Base-by-base conservation (phyloP, 2,329 filamentous ascomycete species). In the Ceratocystis albifundus region DNA sequence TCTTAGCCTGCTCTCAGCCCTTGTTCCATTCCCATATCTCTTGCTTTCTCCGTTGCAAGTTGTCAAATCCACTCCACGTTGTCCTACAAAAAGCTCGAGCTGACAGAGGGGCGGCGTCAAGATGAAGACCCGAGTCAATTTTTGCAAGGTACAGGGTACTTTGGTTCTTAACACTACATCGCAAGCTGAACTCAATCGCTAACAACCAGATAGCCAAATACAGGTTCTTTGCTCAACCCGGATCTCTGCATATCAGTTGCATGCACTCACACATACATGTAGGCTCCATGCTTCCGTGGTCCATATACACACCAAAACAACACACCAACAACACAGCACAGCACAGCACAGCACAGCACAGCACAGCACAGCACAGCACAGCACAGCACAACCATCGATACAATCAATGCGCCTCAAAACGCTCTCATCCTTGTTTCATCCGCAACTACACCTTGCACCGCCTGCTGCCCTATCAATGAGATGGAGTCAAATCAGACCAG, bases 91-190 rank as follows among this genome's bases (percentile, higher is more conserved):
- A 22, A 30, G 30, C 12, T 28, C 20, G 17, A 32, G 53, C 53
- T 57, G 53, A 32, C 53, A 57, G 53, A 59, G 53, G 46, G n/a
- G 46, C 20, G 20, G 20, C 25, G 20, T 53, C 48, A 53, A 53
- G 28, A 59, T 1, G 15, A 57, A 32, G 25, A 32, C 22, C 22
- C 28, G 7, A 28, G 53, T 17, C 36, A 3, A 4, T 30, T 59
- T 30, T 36, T 25, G 17, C 28, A 59, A 59, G 53, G 53, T 59
- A 59, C 53, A 59, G 53, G 53, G 53, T 59, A 59, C 53, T 59
- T 32, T 30, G 22, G 53, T 8, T 30, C 6, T 17, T 59, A 1
- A 15, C 48, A 25, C 48, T 8, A 10, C 48, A 15, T 36, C 32
- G 32, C 10, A 25, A 59, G 25, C 28, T 32, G 53, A 59, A 25